Evolutionary conservation across 2,329 filamentous ascomycete genomes (phyloP), one percentile per base, ranked within the genome.

Genomic region (Hirsutella minnesotensis): DNA sequence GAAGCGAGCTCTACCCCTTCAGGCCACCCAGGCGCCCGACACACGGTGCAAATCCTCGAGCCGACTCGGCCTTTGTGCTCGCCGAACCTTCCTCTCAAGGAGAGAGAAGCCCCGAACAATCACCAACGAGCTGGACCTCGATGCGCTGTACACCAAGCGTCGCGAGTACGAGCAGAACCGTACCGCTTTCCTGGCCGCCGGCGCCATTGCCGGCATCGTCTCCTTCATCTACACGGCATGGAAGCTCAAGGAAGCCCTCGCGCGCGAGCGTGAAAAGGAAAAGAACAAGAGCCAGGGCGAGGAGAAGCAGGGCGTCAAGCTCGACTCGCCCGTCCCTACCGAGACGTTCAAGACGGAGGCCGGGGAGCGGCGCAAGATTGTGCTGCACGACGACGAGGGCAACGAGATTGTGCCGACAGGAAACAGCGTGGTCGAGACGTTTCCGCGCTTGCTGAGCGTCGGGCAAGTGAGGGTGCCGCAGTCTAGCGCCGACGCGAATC

Each of bases 401-500:
- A 70, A 74, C 38, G 84, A 92, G 56, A 69, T 92, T 36, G 81
- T 94, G 0, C 75, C 83, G 15, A 94, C 88, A 0, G 87, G 87
- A 13, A 88, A 89, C 51, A 80, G 72, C 50, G 81, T 79, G n/a
- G 77, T 95, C 3, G 82, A 86, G 1, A 72, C 75, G 42, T 94
- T 95, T 58, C 89, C 89, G 2, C 75, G 81, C 44, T 79, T 73
- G 3, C 75, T 94, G 43, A 67, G 72, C 15, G 63, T 94, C 2
- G 75, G 79, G 9, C 60, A 68, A 7, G 49, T 57, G 12, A 38
- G 52, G 5, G 46, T 56, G 3, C 50, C 53, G 43, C 57, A 42
- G n/a, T 43, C 44, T 18, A 12, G 12, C 38, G 5, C 33, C 43
- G 29, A 19, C 43, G 13, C 46, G 9, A 50, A 60, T 13, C 62